These are phyloP conservation scores for Tricholoma sp. DNA, from an alignment of 768 basidiomycete genomes.

Conservation along the genomic window DNA sequence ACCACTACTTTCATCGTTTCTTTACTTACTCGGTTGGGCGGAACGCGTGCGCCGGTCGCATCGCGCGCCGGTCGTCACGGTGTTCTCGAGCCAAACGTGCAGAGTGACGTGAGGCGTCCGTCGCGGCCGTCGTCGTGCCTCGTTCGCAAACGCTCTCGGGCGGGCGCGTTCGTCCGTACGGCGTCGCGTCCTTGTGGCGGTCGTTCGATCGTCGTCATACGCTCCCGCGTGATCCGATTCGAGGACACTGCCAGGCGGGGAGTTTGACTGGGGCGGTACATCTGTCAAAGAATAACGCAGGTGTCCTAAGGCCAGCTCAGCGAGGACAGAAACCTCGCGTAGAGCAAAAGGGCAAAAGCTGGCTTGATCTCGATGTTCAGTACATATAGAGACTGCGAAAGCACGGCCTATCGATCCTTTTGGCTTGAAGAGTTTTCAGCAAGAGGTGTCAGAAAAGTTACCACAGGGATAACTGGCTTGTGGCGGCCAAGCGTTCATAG, in stretches of 20 bases:
- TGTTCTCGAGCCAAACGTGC: too few relatives aligned
- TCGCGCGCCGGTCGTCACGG: too few relatives aligned
- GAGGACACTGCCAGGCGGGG: constrained; percentile 79
- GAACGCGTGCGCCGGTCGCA: too few relatives aligned
- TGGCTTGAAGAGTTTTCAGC: constrained; percentile 64
- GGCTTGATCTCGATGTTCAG: constrained; percentile 81
- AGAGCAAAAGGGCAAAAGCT: constrained; percentile 79
- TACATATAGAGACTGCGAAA: constrained; percentile 45
- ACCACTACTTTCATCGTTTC: constrained; percentile 79
- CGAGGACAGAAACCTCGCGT: constrained; percentile 77
- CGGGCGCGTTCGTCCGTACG: too few relatives aligned
- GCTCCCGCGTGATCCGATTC: constrained; percentile 80
- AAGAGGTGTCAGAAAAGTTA: constrained; percentile 79
- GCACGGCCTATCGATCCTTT: too few relatives aligned
- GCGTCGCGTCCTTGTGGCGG: too few relatives aligned
- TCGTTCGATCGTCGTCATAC: too few relatives aligned
- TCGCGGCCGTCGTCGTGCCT: too few relatives aligned
- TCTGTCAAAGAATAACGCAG: constrained; percentile 78
- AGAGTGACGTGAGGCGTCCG: too few relatives aligned
- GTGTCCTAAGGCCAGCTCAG: constrained; percentile 78
- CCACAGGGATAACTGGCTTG: constrained; percentile 79
- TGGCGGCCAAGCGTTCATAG: constrained; percentile 82
- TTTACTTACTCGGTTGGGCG: constrained; percentile 77
- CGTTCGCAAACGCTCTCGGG: too few relatives aligned
- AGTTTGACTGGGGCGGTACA: constrained; percentile 81